These are phyloP conservation scores for Trichoderma guizhouense DNA, from an alignment of 2,329 filamentous ascomycete genomes.

Conservation along the genomic window DNA sequence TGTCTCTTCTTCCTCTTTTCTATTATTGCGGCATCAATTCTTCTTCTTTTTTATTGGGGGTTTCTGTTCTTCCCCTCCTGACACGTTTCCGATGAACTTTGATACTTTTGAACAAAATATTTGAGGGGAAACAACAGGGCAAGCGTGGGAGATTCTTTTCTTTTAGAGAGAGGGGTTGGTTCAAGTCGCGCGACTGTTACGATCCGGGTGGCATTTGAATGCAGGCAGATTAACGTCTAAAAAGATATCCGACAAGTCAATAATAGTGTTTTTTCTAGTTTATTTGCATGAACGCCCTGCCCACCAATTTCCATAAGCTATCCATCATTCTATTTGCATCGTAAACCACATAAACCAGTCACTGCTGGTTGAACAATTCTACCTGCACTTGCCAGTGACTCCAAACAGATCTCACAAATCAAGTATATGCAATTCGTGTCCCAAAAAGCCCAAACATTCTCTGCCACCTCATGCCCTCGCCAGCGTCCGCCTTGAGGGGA, in stretches of 20 bases:
- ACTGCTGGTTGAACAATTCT: neutral
- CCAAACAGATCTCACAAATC: neutral
- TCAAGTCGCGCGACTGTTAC: neutral
- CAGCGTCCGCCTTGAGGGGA: constrained; percentile 43
- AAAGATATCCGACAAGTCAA: neutral
- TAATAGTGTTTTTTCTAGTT: neutral
- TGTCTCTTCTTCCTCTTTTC: neutral
- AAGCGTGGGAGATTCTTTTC: neutral
- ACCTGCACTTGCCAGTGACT: neutral
- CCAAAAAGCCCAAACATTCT: constrained; percentile 63
- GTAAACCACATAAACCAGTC: neutral
- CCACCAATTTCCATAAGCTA: neutral
- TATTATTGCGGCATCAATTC: neutral
- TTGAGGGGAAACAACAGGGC: neutral
- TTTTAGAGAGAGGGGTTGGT: neutral
- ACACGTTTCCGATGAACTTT: neutral
- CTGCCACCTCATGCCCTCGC: constrained; percentile 52
- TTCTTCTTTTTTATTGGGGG: neutral
- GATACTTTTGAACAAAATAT: neutral
- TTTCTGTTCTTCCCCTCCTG: neutral
- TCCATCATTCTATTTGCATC: neutral
- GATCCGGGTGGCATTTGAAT: neutral
- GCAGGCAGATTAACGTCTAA: neutral
- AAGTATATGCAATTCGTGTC: constrained; percentile 49
- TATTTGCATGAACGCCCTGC: neutral